These are phyloP conservation scores for Kandelia obovata DNA, from an alignment of 345 rosid species.

Conservation along the genomic window DNA sequence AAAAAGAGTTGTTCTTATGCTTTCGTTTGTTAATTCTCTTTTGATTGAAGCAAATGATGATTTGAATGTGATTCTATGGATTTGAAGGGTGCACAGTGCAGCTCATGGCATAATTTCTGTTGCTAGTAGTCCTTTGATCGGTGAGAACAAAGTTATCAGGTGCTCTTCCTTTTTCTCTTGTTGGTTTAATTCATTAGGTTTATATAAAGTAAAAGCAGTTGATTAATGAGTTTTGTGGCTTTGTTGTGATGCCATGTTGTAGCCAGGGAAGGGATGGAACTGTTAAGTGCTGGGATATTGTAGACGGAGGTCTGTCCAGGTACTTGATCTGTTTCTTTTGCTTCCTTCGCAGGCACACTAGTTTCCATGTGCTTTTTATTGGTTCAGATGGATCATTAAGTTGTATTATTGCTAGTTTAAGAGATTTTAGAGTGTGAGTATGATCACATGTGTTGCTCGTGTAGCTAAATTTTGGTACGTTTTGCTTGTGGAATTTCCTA, in stretches of 20 bases:
- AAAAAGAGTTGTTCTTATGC: background rate
- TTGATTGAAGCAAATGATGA: background rate
- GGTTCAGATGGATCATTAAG: background rate
- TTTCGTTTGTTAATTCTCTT: background rate
- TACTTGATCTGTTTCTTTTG: slow-evolving; percentile 13
- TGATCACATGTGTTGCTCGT: background rate
- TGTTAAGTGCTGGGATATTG: slow-evolving; percentile 85
- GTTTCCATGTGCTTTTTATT: background rate
- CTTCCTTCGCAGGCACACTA: slow-evolving; percentile 4
- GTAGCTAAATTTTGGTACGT: background rate
- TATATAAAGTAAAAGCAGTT: too few relatives aligned
- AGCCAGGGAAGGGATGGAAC: slow-evolving; percentile 98
- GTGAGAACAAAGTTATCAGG: slow-evolving; percentile 74
- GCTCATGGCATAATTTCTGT: slow-evolving; percentile 81
- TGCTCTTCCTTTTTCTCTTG: slow-evolving; percentile 13
- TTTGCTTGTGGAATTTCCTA: too few relatives aligned
- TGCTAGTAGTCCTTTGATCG: slow-evolving; percentile 55
- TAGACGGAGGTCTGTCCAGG: slow-evolving; percentile 82
- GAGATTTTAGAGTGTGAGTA: background rate
- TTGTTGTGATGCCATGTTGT: background rate
- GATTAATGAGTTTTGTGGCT: background rate
- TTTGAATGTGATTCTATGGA: slow-evolving; percentile 11
- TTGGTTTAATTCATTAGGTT: background rate
- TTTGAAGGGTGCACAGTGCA: slow-evolving; percentile 71
- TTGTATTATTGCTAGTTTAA: background rate